Evolutionary conservation across 2,329 filamentous ascomycete genomes (phyloP), one percentile per base, ranked within the genome.

Genomic region (Fusarium miscanthi): DNA sequence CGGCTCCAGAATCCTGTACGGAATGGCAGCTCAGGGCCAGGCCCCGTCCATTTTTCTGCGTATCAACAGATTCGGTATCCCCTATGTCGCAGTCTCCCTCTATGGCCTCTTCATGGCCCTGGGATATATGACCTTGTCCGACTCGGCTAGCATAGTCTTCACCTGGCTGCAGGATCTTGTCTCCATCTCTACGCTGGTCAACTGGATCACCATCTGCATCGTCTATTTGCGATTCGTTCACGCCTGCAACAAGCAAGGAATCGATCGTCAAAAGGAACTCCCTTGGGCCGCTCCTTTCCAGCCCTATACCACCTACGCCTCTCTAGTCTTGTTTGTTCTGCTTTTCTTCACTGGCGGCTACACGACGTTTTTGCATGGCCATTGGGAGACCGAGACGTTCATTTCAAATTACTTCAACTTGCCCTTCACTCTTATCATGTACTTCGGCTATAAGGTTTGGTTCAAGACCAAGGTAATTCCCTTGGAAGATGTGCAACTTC

Each of bases 101-200:
- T 64, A 49, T 40, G 52, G 37, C 1, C 38, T 58, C 4, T 64
- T 64, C 17, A 64, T 58, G 27, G 60, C 51, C 4, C 60, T 59
- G 14, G 60, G 43, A 30, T 66, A 66, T 25, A 35, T 64, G 33
- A 64, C 59, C 3, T 5, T 30, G 6, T 64, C 63, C 30, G 31
- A 64, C 27, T 42, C 43, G 16, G 61, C 51, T 21, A 49, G 42
- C 9, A 58, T 40, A 11, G 51, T 59, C n/a, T 64, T 66, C 40
- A 66, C 25, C 12, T 64, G 60, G 60, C 38, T 66, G 17, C 40
- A 64, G 27, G 45, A 66, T 9, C 27, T 66, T 10, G 31, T 58
- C 23, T 49, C 60, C 6, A 66, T 58, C 31, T 42, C 51, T 5
- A 64, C 40, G 9, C 23, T 64, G 8, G 51, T 58, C 17, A 66